A percentile compares a stretch with the other conserved stretches of the same genome.
phyloP scores from a whole-genome alignment of 2,329 filamentous ascomycete species.

The Fusarium haematococcum region DNA sequence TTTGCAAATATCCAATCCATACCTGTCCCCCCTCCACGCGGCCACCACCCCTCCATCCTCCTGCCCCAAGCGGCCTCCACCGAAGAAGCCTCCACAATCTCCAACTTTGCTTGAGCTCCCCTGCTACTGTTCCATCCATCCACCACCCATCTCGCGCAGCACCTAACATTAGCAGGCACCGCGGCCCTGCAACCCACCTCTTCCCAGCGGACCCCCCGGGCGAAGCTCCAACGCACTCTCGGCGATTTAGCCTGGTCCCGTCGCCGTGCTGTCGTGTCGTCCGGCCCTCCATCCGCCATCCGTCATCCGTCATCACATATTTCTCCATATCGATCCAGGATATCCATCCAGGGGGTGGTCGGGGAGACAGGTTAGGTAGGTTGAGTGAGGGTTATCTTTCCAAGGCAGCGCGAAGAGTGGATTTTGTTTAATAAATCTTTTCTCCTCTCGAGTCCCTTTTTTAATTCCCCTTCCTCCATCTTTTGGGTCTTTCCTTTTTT shows the following conservation, averaged over 20 bases:
- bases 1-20: neutral
- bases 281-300: constrained; percentile 28
- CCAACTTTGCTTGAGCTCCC: constrained; percentile 10
- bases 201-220: constrained; percentile 32
- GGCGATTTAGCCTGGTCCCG: constrained; percentile 29
- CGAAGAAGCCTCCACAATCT: constrained; percentile 7
- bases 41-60: neutral
- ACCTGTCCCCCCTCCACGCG: constrained; percentile 3
- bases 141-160: neutral
- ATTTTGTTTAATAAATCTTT: constrained; percentile 1
- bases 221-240: constrained; percentile 28
- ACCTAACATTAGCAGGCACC: constrained; percentile 1
- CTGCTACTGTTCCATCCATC: constrained; percentile 16
- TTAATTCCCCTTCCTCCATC: constrained; percentile 1
- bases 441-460: neutral
- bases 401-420: constrained; percentile 33
- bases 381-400: constrained; percentile 39
- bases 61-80: neutral
- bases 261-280: constrained; percentile 28
- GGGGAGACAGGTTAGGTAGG: constrained; percentile 13
- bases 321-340: constrained; percentile 32
- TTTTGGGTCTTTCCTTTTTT: constrained; percentile 4
- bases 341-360: constrained; percentile 28
- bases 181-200: constrained; percentile 32
- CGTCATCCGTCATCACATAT: constrained; percentile 36